Percentiles rank a stretch among this genome's conserved stretches.
phyloP scores from a whole-genome alignment of 2,329 filamentous ascomycete species.

The Fusarium sororula region DNA sequence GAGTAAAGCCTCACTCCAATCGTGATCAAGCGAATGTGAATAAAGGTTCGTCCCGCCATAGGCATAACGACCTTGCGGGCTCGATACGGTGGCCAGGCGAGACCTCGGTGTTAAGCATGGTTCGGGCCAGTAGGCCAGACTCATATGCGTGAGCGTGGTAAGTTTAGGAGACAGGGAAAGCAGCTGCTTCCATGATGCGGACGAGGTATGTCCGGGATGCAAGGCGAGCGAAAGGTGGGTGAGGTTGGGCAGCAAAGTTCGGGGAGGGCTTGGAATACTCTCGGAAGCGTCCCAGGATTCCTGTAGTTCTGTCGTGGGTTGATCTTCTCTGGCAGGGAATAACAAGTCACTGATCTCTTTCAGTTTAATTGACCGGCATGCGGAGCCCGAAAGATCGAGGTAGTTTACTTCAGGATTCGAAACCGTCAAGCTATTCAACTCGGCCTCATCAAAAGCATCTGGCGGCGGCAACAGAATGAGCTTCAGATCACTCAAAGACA shows the following conservation, averaged over 20 bases:
- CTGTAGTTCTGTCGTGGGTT: constrained; percentile 45
- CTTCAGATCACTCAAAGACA: constrained; percentile 61
- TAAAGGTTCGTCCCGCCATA: constrained; percentile 67
- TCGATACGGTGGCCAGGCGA: constrained; percentile 57
- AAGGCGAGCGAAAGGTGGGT: constrained; percentile 69
- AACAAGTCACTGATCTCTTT: constrained; percentile 63
- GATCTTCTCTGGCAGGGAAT: constrained; percentile 49
- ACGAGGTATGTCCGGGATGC: constrained; percentile 44
- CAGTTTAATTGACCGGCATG: constrained; percentile 61
- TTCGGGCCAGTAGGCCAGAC: constrained; percentile 69
- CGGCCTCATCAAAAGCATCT: constrained; percentile 40
- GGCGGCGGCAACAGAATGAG: constrained; percentile 53
- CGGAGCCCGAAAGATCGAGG: constrained; percentile 63
- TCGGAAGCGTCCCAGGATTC: constrained; percentile 65
- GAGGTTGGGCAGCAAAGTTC: constrained; percentile 62
- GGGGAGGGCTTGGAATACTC: constrained; percentile 44
- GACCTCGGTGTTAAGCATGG: constrained; percentile 67
- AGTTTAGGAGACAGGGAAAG: constrained; percentile 63
- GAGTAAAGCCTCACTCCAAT: constrained; percentile 68
- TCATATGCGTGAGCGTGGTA: constrained; percentile 66
- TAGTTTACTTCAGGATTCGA: constrained; percentile 53
- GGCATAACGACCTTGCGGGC: constrained; percentile 56
- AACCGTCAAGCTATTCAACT: constrained; percentile 36
- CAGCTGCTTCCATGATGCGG: constrained; percentile 67
- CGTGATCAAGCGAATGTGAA: constrained; percentile 65